phyloP scores from a whole-genome alignment of 306 rosid species.

The Dalbergia cultrata region DNA sequence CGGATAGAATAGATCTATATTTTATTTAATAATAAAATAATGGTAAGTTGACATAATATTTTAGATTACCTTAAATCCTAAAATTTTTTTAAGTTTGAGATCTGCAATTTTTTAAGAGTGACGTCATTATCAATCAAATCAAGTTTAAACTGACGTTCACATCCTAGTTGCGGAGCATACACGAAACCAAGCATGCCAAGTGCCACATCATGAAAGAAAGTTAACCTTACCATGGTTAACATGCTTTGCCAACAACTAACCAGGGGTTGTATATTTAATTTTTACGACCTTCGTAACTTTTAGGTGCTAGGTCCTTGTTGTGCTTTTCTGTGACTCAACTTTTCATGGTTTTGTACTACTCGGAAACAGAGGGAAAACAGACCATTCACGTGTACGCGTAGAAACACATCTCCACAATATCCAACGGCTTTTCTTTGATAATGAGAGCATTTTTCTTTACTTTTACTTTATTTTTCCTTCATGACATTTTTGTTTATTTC shows the following conservation, averaged over 20 bases:
- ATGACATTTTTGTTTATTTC: no score
- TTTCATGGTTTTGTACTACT: constrained; percentile 33
- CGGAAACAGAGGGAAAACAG: background rate
- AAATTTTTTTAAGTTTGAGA: no score
- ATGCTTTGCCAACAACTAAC: background rate
- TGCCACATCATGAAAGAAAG: constrained; percentile 22
- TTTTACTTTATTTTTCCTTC: no score
- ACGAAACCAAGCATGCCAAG: constrained; percentile 35
- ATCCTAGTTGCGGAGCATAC: constrained; percentile 1
- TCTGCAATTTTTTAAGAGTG: no score
- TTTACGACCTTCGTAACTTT: background rate
- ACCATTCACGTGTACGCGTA: constrained; percentile 44
- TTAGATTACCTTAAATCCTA: no score
- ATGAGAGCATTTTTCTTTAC: no score
- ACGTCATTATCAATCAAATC: no score
- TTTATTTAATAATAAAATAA: no score
- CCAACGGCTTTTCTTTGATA: constrained; percentile 24
- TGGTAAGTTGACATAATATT: no score
- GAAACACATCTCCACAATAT: background rate
- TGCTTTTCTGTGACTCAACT: constrained; percentile 50
- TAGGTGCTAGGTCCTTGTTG: constrained; percentile 35
- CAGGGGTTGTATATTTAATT: constrained; percentile 4
- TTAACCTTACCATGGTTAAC: constrained; percentile 48
- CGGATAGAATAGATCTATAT: no score
- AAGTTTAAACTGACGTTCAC: no score